Percentiles rank a stretch among this genome's conserved stretches.
Conservation (phyloP, 306 rosid species). For the Vigna angularis region DNA sequence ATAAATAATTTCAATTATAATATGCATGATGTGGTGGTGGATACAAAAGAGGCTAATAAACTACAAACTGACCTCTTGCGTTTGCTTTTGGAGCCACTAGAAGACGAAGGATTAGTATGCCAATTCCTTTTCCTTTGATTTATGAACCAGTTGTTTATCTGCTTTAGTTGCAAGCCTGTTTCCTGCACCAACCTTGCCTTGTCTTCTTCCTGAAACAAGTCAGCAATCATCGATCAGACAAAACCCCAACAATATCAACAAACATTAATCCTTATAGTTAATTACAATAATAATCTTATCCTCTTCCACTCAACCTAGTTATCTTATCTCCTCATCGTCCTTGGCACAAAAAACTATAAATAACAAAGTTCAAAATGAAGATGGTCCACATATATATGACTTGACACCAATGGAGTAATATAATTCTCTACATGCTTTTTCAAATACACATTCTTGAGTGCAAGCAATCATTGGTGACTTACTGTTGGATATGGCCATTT, state of each 20-base stretch:
- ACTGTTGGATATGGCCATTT: slow-evolving; percentile 99
- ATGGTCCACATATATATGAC: neutral
- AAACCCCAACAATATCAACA: slow-evolving; percentile 24
- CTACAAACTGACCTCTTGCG: slow-evolving; percentile 74
- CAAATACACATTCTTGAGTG: neutral
- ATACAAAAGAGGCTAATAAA: neutral
- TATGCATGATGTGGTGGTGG: neutral
- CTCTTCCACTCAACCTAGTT: neutral
- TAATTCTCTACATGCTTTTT: neutral
- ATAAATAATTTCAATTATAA: neutral
- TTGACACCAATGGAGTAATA: neutral
- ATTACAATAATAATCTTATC: slow-evolving; percentile 1
- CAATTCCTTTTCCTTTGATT: slow-evolving; percentile 84
- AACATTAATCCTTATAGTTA: neutral
- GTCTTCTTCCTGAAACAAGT: slow-evolving; percentile 82
- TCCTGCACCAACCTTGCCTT: slow-evolving; percentile 89
- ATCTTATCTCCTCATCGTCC: neutral
- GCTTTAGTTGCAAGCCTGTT: slow-evolving; percentile 90
- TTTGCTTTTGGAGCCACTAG: slow-evolving; percentile 72
- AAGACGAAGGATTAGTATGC: slow-evolving; percentile 77
- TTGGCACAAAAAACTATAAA: neutral
- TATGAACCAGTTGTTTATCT: slow-evolving; percentile 61
- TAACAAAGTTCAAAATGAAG: neutral
- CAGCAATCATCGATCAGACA: slow-evolving; percentile 24
- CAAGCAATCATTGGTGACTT: slow-evolving; percentile 36